Base-by-base conservation (phyloP, 2,329 filamentous ascomycete genomes). In the Nothophaeocryptopus gaeumannii region DNA sequence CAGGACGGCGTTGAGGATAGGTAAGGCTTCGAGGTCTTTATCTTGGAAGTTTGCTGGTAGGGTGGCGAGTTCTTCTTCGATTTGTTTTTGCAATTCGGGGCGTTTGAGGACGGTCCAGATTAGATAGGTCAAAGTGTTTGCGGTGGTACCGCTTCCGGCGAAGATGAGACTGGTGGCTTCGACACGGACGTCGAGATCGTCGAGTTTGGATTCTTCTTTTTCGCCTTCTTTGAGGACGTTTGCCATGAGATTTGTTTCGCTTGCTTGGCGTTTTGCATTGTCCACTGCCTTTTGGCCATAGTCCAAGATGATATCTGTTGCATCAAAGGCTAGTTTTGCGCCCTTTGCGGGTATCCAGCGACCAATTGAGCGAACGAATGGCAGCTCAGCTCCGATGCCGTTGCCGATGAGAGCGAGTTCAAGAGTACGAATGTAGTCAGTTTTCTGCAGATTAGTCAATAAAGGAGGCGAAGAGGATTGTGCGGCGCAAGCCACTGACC, bases 321-420 rank as follows among this genome's bases (percentile, higher is more conserved):
- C 40, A 30, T 56, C 50, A 39, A 60, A 63, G 15, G 58, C 45
- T 37, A 58, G 47, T n/a, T 47, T 40, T 7, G 56, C 30, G 9
- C 43, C 15, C 10, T 47, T 40, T 3, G 61, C 20, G 7, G 62
- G 61, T 11, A 65, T 16, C 8, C 46, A 38, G 16, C 47, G 45
- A 5, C 50, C 57, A 5, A 67, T 41, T 5, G 43, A 39, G 8
- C 60, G 49, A 9, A 66, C 38, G 31, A 61, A 47, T 2, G 67
- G 63, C 10, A 66, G 31, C 33, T 69, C 65, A 11, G 59, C 55
- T 3, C 66, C 63, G 2, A 68, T 63, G 70, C 71, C 7, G 30
- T 44, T 44, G 41, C 32, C 41, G 7, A 44, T 31, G 15, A 44
- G 41, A 13, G 29, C 32, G 15, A 35, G 32, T 30, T 35, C 30